These are phyloP conservation scores for Tylopilus sp. DNA, from an alignment of 1,284 basidiomycete species.

Conservation along the genomic window DNA sequence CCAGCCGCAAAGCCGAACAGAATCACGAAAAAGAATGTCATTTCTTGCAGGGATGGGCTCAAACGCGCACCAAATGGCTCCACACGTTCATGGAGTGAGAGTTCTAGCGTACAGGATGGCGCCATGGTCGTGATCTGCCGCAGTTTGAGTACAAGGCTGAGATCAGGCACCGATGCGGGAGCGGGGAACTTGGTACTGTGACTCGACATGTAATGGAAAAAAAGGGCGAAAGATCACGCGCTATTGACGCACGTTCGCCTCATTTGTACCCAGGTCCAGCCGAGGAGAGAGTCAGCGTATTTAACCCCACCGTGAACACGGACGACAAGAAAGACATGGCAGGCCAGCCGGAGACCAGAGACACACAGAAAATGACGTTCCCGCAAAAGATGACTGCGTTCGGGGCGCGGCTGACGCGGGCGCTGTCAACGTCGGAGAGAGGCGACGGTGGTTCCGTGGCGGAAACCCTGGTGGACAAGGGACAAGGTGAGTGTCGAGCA, in stretches of 20 bases:
- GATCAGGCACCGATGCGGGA: slow-evolving; percentile 18
- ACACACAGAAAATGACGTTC: slow-evolving; percentile 24
- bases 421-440: slow-evolving; percentile 26
- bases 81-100: background rate
- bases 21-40: background rate
- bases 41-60: background rate
- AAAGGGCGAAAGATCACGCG: slow-evolving; percentile 4
- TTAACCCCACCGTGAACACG: slow-evolving; percentile 22
- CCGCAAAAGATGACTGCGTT: slow-evolving; percentile 36
- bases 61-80: background rate
- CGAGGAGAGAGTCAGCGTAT: slow-evolving; percentile 15
- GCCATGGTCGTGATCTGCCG: background rate
- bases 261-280: slow-evolving; percentile 16
- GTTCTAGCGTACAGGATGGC: slow-evolving; percentile 4
- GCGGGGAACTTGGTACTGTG: slow-evolving; percentile 1
- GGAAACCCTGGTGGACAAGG: slow-evolving; percentile 19
- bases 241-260: slow-evolving; percentile 29
- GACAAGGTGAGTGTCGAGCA: slow-evolving; percentile 19
- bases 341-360: slow-evolving; percentile 10
- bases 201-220: background rate
- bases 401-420: slow-evolving; percentile 28
- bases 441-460: slow-evolving; percentile 11
- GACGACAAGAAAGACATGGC: slow-evolving; percentile 20
- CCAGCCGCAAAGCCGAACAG: background rate
- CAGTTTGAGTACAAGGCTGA: background rate